Conservation (phyloP, 257 asterid genomes). For the Solanum sejunctum region DNA sequence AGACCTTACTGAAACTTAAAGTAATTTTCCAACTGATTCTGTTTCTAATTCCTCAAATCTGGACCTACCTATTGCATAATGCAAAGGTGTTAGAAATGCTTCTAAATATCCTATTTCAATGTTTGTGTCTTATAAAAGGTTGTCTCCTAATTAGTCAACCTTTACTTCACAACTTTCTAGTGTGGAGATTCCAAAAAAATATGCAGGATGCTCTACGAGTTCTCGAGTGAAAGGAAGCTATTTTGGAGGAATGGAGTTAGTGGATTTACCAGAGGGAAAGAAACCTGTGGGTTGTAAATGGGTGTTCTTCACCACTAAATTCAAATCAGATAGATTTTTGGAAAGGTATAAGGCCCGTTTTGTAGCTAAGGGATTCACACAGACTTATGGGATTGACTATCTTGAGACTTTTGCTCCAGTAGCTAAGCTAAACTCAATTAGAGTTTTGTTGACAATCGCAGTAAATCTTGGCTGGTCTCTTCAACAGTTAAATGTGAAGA, state of each 20-base stretch:
- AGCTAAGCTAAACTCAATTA: no score
- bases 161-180: background rate
- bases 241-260: background rate
- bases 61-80: background rate
- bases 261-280: background rate
- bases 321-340: background rate
- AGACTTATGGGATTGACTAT: background rate
- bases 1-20: background rate
- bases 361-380: background rate
- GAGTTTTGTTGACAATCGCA: background rate
- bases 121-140: background rate
- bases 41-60: background rate
- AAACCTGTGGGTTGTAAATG: background rate
- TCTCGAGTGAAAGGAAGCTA: background rate
- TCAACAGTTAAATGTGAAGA: no score
- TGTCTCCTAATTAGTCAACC: background rate
- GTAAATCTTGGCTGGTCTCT: no score
- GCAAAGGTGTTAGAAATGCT: background rate
- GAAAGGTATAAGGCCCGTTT: background rate
- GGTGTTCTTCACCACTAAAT: background rate
- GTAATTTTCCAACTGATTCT: background rate
- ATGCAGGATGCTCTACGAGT: background rate
- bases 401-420: background rate
- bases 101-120: background rate
- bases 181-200: background rate